Conservation (phyloP, 805 yeast genomes). For the Blastobotrys attinorum region DNA sequence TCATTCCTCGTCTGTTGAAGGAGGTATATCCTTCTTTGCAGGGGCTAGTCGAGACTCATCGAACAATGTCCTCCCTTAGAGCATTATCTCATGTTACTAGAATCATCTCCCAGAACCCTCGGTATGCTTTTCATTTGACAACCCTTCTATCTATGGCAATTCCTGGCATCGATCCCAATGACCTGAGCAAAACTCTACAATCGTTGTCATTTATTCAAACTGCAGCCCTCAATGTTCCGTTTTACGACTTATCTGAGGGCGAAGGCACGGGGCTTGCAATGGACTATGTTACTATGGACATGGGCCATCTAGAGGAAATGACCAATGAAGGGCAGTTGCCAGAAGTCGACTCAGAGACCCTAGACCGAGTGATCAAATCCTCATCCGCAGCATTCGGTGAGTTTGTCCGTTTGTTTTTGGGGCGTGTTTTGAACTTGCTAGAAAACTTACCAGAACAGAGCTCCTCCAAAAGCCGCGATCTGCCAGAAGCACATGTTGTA, state of each 20-base stretch:
- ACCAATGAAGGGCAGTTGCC: slow-evolving; percentile 10
- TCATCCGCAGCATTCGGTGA: slow-evolving; percentile 65
- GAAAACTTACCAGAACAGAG: slow-evolving; percentile 62
- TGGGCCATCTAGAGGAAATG: slow-evolving; percentile 41
- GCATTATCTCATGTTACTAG: slow-evolving; percentile 59
- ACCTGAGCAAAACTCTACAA: slow-evolving; percentile 60
- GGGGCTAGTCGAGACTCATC: slow-evolving; percentile 51
- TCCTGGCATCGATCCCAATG: slow-evolving; percentile 86
- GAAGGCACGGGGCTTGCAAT: slow-evolving; percentile 26
- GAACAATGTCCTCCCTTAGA: slow-evolving; percentile 65
- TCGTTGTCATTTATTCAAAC: slow-evolving; percentile 64
- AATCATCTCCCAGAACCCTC: slow-evolving; percentile 53
- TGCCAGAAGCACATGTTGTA: slow-evolving; percentile 42
- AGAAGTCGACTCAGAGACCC: slow-evolving; percentile 35
- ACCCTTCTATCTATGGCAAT: slow-evolving; percentile 60
- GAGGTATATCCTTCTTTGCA: slow-evolving; percentile 58
- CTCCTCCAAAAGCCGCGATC: slow-evolving; percentile 34
- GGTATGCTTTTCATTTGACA: slow-evolving; percentile 70
- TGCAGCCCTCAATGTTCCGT: slow-evolving; percentile 64
- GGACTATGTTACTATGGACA: slow-evolving; percentile 60
- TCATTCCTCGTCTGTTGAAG: slow-evolving; percentile 29
- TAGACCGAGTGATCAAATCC: slow-evolving; percentile 55
- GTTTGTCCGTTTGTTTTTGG: slow-evolving; percentile 48
- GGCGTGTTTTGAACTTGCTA: slow-evolving; percentile 51
- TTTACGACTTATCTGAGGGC: slow-evolving; percentile 47